phyloP scores from a whole-genome alignment of 805 yeast species.

The Candida insectorum region DNA sequence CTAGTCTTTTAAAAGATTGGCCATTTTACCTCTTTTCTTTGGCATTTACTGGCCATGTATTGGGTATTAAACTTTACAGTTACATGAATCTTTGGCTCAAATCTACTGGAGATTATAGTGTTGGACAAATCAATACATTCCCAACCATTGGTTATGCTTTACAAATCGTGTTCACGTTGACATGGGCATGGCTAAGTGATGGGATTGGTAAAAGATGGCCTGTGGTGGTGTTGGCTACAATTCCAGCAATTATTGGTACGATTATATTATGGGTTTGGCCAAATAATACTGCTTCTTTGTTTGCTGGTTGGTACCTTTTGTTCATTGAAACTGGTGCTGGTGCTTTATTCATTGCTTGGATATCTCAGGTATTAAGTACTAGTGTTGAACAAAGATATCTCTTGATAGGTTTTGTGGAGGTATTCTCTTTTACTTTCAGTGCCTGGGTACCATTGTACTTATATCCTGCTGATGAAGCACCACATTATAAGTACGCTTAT shows the following conservation, averaged over 20 bases:
- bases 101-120: constrained; percentile 5
- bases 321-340: constrained; percentile 13
- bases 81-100: constrained; percentile 12
- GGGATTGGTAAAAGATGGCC: constrained; percentile 7
- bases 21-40: constrained; percentile 4
- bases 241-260: constrained; percentile 11
- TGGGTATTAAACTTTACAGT: constrained; percentile 4
- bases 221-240: constrained; percentile 6
- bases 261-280: constrained; percentile 18
- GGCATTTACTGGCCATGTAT: constrained; percentile 3
- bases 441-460: constrained; percentile 32
- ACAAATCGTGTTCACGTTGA: constrained; percentile 7
- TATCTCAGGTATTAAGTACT: constrained; percentile 8
- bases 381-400: constrained; percentile 9
- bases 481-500: constrained; percentile 28
- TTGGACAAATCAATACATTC: constrained; percentile 4
- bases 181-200: constrained; percentile 11
- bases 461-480: constrained; percentile 31
- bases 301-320: constrained; percentile 14
- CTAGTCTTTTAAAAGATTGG: constrained; percentile 3
- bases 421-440: constrained; percentile 25
- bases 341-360: constrained; percentile 10
- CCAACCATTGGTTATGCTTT: constrained; percentile 5
- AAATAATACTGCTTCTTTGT: constrained; percentile 13
- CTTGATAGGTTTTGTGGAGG: constrained; percentile 19